A percentile compares a stretch with the other conserved stretches of the same genome.
Conservation (phyloP, 805 yeast species). For the Middelhovenomyces tepae region DNA sequence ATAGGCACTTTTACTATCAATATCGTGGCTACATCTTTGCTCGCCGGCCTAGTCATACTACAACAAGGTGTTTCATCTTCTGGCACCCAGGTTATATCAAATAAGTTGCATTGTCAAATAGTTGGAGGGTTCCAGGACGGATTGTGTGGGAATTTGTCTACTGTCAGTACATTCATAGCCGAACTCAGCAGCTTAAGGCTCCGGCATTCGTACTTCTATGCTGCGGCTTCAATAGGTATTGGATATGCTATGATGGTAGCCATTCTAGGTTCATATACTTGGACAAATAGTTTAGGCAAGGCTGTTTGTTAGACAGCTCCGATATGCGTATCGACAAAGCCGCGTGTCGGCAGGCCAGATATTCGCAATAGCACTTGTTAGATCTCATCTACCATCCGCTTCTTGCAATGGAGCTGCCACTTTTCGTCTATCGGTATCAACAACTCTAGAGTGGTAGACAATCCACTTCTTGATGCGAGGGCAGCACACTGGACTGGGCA, state of each 20-base stretch:
- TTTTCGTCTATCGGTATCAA: no score
- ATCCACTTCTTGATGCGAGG: no score
- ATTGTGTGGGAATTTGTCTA: constrained; percentile 61
- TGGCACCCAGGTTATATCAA: constrained; percentile 18
- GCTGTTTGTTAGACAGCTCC: background rate
- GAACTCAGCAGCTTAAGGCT: constrained; percentile 42
- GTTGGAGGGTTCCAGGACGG: constrained; percentile 52
- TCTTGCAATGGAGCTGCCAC: no score
- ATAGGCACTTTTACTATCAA: constrained; percentile 46
- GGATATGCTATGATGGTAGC: constrained; percentile 46
- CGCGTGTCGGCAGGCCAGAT: no score
- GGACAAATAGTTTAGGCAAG: constrained; percentile 43
- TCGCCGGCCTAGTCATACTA: constrained; percentile 37
- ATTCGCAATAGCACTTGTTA: no score
- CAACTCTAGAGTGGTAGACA: no score
- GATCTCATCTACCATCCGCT: no score
- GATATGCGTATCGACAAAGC: no score
- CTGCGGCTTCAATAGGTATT: constrained; percentile 34
- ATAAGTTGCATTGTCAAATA: constrained; percentile 39
- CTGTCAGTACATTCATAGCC: constrained; percentile 69
- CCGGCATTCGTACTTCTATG: constrained; percentile 42
- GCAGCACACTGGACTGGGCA: no score
- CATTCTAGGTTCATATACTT: constrained; percentile 62
- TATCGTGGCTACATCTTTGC: constrained; percentile 35
- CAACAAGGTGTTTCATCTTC: constrained; percentile 32